These are phyloP conservation scores for Erucastrum elatum DNA, from an alignment of 345 rosid species.

Conservation along the genomic window DNA sequence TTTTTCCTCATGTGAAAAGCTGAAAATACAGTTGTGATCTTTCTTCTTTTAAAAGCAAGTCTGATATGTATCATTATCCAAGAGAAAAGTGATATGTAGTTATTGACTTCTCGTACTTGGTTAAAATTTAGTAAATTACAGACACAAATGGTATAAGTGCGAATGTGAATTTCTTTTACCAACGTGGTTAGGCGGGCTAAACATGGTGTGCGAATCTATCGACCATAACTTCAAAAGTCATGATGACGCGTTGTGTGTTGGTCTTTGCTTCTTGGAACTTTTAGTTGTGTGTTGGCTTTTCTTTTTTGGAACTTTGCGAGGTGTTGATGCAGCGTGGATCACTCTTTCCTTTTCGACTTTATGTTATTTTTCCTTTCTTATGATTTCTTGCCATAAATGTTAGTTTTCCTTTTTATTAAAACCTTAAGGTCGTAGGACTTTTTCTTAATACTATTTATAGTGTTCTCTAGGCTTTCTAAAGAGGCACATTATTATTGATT, in stretches of 20 bases:
- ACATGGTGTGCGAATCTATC: constrained; percentile 29
- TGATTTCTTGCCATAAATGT: too few relatives aligned
- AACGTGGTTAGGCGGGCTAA: not conserved
- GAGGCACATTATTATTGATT: too few relatives aligned
- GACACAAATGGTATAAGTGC: not conserved
- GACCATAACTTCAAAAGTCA: constrained; percentile 30
- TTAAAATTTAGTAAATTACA: not conserved
- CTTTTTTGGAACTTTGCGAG: constrained; percentile 26
- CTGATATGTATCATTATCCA: not conserved
- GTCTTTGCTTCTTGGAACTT: constrained; percentile 26
- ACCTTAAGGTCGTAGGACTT: too few relatives aligned
- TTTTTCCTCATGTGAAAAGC: not conserved
- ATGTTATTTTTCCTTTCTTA: too few relatives aligned
- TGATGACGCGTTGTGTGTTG: constrained; percentile 21
- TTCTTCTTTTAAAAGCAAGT: not conserved
- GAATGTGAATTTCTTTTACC: not conserved
- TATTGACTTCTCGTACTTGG: not conserved
- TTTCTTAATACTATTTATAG: too few relatives aligned
- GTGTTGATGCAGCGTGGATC: not conserved
- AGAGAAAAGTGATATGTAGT: not conserved
- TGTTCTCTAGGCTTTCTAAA: too few relatives aligned
- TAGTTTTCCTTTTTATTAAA: too few relatives aligned
- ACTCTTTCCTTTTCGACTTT: too few relatives aligned
- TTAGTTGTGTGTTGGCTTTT: constrained; percentile 17
- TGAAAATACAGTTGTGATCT: not conserved